phyloP scores from a whole-genome alignment of 768 basidiomycete species.

The Chalciporus chontae region DNA sequence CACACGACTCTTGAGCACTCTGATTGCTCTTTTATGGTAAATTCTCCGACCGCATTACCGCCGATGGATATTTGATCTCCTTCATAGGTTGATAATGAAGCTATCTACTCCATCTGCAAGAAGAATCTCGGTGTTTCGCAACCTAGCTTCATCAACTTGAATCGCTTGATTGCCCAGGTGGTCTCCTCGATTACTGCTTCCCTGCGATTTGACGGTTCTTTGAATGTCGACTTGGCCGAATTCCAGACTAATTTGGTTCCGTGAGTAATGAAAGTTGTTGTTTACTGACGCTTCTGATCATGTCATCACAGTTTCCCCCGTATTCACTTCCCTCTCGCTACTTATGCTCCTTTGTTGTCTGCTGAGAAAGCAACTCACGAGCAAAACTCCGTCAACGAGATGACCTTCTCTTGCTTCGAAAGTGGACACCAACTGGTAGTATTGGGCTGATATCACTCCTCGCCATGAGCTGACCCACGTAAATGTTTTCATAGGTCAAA shows the following conservation, averaged over 20 bases:
- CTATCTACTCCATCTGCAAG: constrained; percentile 99
- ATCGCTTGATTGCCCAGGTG: constrained; percentile 96
- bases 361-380: constrained; percentile 94
- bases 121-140: constrained; percentile 80
- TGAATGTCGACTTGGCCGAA: constrained; percentile 97
- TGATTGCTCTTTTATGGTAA: constrained; percentile 99
- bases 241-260: constrained; percentile 99
- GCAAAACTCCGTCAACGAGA: constrained; percentile 95
- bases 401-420: constrained; percentile 99
- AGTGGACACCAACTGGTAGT: constrained; percentile 90
- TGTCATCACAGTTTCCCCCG: constrained; percentile 73
- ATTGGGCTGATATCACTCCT: not conserved
- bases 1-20: constrained; percentile 99
- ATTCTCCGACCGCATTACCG: not conserved
- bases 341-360: constrained; percentile 94
- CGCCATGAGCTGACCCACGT: constrained; percentile 1
- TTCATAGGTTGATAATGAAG: constrained; percentile 91
- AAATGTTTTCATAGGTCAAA: constrained; percentile 43
- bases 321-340: constrained; percentile 97
- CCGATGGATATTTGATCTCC: constrained; percentile 4
- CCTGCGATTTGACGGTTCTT: constrained; percentile 92
- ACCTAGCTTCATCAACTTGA: constrained; percentile 91
- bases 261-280: constrained; percentile 43
- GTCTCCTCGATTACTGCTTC: constrained; percentile 98
- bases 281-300: not conserved